Evolutionary conservation across 371 early-diverging fungal genomes (phyloP), one percentile per base, ranked within the genome.

Genomic region (Blakeslea trispora): DNA sequence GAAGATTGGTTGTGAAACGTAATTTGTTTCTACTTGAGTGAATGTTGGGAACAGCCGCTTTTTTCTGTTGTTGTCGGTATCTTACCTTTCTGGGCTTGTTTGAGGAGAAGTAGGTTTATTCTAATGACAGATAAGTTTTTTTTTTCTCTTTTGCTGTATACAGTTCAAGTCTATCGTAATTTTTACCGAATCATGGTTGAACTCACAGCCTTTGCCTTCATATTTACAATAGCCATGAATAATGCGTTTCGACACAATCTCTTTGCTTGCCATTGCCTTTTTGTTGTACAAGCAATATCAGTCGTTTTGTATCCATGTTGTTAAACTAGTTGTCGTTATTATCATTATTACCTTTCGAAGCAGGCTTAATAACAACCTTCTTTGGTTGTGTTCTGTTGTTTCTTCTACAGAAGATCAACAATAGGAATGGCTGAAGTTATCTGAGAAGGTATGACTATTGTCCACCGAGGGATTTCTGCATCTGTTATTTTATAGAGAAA

Each of bases 161-260:
- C n/a, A 22, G 21, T 23, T 28, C 39, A 47, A 44, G 51, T 17
- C 42, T 1, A 3, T 35, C 22, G 23, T 42, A 50, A 21, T 46
- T 39, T n/a, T 54, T 75, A 87, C 89, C 62, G 68, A 63, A 50
- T 89, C 88, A 64, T 94, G 94, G 58, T 86, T 89, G 69, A 90
- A 94, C 74, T 89, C 88, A 72, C 94, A 94, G 8, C 35, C 94
- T 91, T 68, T 86, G 60, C 82, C 81, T 76, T 94, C 92, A 53
- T 74, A 90, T 71, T 91, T 91, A 81, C 94, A 94, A 64, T 81
- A 88, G 7, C 94, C 94, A 67, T 91, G 89, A 62, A 91, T 91
- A 53, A 91, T 86, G 45, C 81, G 66, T 93, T 90, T 43, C 91
- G 81, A 68, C 92, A 93, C 43, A 81, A 71, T 21, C 90, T 79